phyloP scores from a whole-genome alignment of 164 flowering plant genomes.

The Magnolia changhungtana region DNA sequence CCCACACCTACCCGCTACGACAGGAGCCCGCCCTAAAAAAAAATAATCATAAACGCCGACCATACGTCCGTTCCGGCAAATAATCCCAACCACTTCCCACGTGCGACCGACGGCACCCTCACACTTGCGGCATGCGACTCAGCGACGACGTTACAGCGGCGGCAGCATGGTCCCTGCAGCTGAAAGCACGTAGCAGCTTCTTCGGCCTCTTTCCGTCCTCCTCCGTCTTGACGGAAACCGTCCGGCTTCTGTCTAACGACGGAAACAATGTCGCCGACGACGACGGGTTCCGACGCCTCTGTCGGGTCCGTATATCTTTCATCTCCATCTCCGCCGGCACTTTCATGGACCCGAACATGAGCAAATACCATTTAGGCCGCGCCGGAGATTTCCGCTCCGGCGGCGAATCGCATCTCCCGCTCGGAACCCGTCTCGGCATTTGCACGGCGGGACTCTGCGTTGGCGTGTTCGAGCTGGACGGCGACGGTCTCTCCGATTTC shows the following conservation, averaged over 20 bases:
- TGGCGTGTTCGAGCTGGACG: conserved; percentile 7
- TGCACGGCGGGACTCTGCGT: neutral
- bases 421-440: conserved; percentile 2
- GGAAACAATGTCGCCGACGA: conserved; percentile 17
- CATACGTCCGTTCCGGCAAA: too few relatives aligned
- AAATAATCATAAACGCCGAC: too few relatives aligned
- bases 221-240: conserved; percentile 11
- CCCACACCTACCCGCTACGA: too few relatives aligned
- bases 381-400: neutral
- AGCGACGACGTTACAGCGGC: conserved; percentile 40
- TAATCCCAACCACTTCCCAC: neutral
- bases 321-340: conserved; percentile 63
- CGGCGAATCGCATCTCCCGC: conserved; percentile 1
- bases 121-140: conserved; percentile 18
- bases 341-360: conserved; percentile 45
- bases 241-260: conserved; percentile 1
- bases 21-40: too few relatives aligned
- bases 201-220: conserved; percentile 25
- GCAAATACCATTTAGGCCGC: conserved; percentile 27
- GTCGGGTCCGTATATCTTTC: conserved; percentile 55
- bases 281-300: conserved; percentile 35
- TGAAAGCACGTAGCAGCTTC: conserved; percentile 46
- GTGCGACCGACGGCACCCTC: neutral
- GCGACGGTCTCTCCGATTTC: conserved; percentile 21
- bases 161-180: conserved; percentile 47